Evolutionary conservation across 2,329 filamentous ascomycete genomes (phyloP).

Genomic region (Colletotrichum noveboracense): DNA sequence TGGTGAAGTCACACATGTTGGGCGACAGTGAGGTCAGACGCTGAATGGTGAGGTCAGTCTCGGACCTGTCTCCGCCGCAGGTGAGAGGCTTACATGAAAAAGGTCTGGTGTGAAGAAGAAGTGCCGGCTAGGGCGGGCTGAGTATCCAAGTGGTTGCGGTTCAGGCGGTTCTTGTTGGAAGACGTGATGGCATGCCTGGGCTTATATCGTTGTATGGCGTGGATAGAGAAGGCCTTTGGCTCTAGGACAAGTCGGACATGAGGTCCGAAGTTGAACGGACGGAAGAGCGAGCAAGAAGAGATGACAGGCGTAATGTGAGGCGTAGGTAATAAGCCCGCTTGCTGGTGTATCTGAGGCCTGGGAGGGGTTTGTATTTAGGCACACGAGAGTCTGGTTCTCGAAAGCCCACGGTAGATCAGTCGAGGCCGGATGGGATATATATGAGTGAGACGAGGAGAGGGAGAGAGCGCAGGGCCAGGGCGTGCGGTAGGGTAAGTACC

Average conservation of each 20-base stretch:
- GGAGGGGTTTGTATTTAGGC: background rate
- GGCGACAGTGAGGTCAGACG: background rate
- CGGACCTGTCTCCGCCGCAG: background rate
- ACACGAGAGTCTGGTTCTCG: background rate
- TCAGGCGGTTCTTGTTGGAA: background rate
- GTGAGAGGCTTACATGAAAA: background rate
- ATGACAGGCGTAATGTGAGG: slow-evolving; percentile 2
- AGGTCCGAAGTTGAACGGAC: slow-evolving; percentile 9
- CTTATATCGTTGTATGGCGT: background rate
- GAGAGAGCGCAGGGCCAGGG: slow-evolving; percentile 6
- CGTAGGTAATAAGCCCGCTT: background rate
- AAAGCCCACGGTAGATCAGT: background rate
- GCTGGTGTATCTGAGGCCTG: background rate
- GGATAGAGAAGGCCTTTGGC: background rate
- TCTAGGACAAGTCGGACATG: background rate
- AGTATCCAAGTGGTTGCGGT: background rate
- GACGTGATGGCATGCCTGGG: background rate
- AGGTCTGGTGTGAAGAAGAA: background rate
- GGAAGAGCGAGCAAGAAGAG: slow-evolving; percentile 2
- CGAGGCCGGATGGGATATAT: slow-evolving; percentile 19
- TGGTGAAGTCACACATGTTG: slow-evolving; percentile 69
- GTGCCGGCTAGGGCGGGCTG: background rate
- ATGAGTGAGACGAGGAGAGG: slow-evolving; percentile 16
- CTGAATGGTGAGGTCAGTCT: background rate
- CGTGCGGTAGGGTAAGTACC: slow-evolving; percentile 15